Evolutionary conservation across 192 early-diverging fungal species (phyloP), one percentile per base, ranked within the genome.

Genomic region (Irineochytrium annulatum): DNA sequence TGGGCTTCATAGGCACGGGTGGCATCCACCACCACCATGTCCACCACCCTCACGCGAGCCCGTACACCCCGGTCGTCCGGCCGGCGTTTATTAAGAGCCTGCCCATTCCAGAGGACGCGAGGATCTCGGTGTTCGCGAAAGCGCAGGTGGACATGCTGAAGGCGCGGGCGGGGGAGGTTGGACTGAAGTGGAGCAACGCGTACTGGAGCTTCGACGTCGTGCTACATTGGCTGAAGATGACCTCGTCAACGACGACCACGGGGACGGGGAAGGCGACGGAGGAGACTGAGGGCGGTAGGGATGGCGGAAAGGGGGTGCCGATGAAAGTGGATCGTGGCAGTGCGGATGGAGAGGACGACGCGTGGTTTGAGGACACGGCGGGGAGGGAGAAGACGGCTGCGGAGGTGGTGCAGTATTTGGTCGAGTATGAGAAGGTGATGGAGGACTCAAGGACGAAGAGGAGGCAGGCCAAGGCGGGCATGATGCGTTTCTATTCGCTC

Each of bases 161-260:
- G n/a, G 37, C 8, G 37, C 37, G n/a, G n/a, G 37, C 37, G 11
- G n/a, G 37, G n/a, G 37, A 41, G n/a, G 37, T n/a, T 8, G n/a
- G n/a, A 13, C 37, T 41, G 37, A 8, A 8, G 8, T 41, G 37
- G 37, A 13, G 11, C 11, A 8, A 8, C n/a, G n/a, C 11, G 8
- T 41, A 41, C n/a, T 41, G 37, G 37, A 41, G 37, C 37, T 41
- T 41, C n/a, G 37, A 41, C n/a, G 37, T 41, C 37, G 37, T 41
- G 8, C n/a, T 41, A n/a, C 37, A 41, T 41, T 41, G 37, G 37
- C 37, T 41, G n/a, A n/a, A n/a, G n/a, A n/a, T n/a, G n/a, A n/a
- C n/a, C n/a, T n/a, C n/a, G n/a, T n/a, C n/a, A n/a, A n/a, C n/a
- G n/a, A n/a, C n/a, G n/a, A 13, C 37, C 11, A 13, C n/a, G 11